These are phyloP conservation scores for Galerina sulciceps DNA, from an alignment of 768 basidiomycete species.

Conservation along the genomic window DNA sequence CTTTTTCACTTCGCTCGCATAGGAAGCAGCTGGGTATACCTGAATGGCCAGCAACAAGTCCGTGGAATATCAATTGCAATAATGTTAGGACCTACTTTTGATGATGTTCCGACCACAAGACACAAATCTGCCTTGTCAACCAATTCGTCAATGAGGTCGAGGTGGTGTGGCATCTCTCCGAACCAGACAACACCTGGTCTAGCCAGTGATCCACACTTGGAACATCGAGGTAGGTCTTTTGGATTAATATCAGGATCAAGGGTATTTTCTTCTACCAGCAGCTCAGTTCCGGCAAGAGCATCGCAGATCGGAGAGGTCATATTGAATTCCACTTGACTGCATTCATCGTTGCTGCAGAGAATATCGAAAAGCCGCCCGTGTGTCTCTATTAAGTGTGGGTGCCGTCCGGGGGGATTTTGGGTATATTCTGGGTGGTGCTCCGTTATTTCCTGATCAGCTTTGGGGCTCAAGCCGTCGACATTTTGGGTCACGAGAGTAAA, in stretches of 20 bases:
- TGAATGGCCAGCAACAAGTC: conserved; percentile 15
- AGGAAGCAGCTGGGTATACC: conserved; percentile 50
- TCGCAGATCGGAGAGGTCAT: conserved; percentile 47
- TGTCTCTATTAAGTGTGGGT: conserved; percentile 55
- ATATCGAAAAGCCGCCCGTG: conserved; percentile 64
- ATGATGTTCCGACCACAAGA: conserved; percentile 60
- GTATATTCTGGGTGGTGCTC: conserved; percentile 17
- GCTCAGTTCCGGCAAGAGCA: conserved; percentile 48
- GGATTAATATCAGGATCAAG: conserved; percentile 42
- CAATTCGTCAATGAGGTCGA: conserved; percentile 42
- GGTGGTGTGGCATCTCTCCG: conserved; percentile 45
- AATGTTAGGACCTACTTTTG: conserved; percentile 39
- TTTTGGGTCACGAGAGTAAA: conserved; percentile 66
- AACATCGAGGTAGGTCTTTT: conserved; percentile 47
- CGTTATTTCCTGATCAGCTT: conserved; percentile 37
- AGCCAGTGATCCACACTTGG: conserved; percentile 43
- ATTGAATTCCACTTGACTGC: conserved; percentile 45
- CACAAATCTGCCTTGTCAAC: conserved; percentile 53
- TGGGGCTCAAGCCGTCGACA: conserved; percentile 56
- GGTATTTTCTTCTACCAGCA: conserved; percentile 33
- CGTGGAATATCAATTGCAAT: background rate
- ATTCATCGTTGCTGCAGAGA: conserved; percentile 46
- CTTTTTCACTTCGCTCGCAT: conserved; percentile 34
- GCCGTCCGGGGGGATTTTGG: conserved; percentile 14
- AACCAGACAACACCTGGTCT: conserved; percentile 67